A percentile compares a stretch with the other conserved stretches of the same genome.
These are phyloP conservation scores for Thalassiosira hispida DNA, from an alignment of 352 stramenopile species.

Conservation along the genomic window DNA sequence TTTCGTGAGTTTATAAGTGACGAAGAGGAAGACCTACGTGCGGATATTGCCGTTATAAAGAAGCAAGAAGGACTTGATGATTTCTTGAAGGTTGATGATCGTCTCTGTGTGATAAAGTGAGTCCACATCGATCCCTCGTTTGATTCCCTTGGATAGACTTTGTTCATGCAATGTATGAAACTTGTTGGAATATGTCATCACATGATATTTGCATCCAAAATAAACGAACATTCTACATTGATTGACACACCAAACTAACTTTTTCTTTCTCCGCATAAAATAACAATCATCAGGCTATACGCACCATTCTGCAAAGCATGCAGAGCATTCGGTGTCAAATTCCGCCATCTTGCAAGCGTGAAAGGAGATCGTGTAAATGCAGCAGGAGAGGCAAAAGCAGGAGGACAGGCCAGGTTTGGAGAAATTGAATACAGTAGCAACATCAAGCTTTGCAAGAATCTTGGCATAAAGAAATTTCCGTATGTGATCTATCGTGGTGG, in stretches of 20 bases:
- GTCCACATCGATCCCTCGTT: conserved; percentile 26
- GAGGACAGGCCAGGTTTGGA: conserved; percentile 60
- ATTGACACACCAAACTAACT: background rate
- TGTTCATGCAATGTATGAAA: conserved; percentile 44
- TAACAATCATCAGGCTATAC: conserved; percentile 49
- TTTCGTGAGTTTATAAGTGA: conserved; percentile 46
- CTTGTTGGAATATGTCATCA: conserved; percentile 21
- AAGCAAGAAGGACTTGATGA: conserved; percentile 36
- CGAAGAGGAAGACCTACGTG: conserved; percentile 41
- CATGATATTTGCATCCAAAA: background rate
- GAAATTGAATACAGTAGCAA: conserved; percentile 69
- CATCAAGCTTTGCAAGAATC: conserved; percentile 54
- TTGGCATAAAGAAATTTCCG: conserved; percentile 66
- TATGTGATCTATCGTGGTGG: conserved; percentile 58
- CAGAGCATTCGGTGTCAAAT: conserved; percentile 66
- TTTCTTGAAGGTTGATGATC: conserved; percentile 54
- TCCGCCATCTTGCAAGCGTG: conserved; percentile 45
- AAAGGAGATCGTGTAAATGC: conserved; percentile 52
- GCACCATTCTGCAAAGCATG: conserved; percentile 69
- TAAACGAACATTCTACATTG: no score
- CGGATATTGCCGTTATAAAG: conserved; percentile 31
- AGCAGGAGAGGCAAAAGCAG: conserved; percentile 29
- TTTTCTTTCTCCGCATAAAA: conserved; percentile 2
- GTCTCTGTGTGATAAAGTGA: conserved; percentile 62
- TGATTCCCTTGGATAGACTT: conserved; percentile 18